Evolutionary conservation across 2,329 filamentous ascomycete genomes (phyloP), one percentile per base, ranked within the genome.

Genomic region (Incumbomyces lentus): DNA sequence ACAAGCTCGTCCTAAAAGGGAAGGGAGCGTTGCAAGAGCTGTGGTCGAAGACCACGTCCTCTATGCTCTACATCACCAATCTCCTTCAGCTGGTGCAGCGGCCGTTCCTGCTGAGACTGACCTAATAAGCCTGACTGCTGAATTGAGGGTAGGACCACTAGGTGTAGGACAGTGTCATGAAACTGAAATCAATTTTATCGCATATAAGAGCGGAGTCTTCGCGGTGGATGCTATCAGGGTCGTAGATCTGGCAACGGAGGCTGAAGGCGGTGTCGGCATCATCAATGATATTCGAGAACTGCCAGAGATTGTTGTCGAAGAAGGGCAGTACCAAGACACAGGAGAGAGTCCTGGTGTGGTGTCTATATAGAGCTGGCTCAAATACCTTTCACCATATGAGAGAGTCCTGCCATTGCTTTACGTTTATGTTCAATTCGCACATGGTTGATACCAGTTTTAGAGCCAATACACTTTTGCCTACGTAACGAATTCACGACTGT

Each of bases 11-110:
- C 38, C 39, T 10, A 26, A 5, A 26, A 26, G 22, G 8, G 48
- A 53, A 32, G 46, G 52, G 14, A 48, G 56, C 13, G 60, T 76
- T 10, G 72, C 73, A 6, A 68, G 70, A 47, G 72, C 74, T 1
- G 68, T 78, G n/a, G 66, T 73, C 2, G 75, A 79, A 49, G 74
- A 78, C 40, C 75, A 74, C 44, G 63, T 74, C 19, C 62, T 78
- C 4, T 75, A 76, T 59, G 72, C 71, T 7, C 72, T 72, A 60
- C 74, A 76, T 53, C 53, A 56, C 38, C 42, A 36, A n/a, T 11
- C 42, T n/a, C 17, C 33, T 2, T 37, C 34, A 2, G 16, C 42
- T 8, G 40, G 40, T 13, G 46, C 54, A 11, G 69, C 65, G 47
- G 65, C 68, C 12, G 63, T 63, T 12, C 66, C 65, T 3, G 70